phyloP scores from a whole-genome alignment of 2,329 filamentous ascomycete species.

The Plenodomus biglobosus region DNA sequence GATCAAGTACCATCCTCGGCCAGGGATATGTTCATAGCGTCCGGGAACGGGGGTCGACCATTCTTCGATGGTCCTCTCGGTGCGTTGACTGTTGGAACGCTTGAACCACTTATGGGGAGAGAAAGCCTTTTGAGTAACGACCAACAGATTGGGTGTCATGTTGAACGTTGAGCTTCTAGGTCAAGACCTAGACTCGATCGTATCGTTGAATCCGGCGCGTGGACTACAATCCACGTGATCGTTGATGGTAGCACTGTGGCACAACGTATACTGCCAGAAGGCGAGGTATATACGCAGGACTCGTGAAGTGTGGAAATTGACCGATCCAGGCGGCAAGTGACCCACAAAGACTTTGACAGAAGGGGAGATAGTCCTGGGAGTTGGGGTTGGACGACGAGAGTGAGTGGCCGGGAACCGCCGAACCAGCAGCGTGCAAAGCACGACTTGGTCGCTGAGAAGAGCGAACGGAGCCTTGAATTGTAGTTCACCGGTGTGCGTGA shows the following conservation, averaged over 20 bases:
- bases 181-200: background rate
- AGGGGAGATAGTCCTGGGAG: background rate
- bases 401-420: slow-evolving; percentile 25
- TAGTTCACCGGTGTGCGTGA: slow-evolving; percentile 15
- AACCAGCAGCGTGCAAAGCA: slow-evolving; percentile 34
- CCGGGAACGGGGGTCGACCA: slow-evolving; percentile 53
- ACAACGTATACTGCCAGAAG: background rate
- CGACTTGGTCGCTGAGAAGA: slow-evolving; percentile 25
- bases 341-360: slow-evolving; percentile 2
- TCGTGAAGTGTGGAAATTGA: background rate
- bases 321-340: slow-evolving; percentile 1
- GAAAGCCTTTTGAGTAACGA: slow-evolving; percentile 53
- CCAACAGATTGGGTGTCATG: slow-evolving; percentile 56
- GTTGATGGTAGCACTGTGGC: background rate
- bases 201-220: background rate
- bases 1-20: slow-evolving; percentile 54
- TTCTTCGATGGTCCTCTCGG: slow-evolving; percentile 49
- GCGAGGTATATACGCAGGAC: background rate
- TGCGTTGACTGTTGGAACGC: slow-evolving; percentile 42
- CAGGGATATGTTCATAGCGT: slow-evolving; percentile 54
- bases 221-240: background rate
- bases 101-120: slow-evolving; percentile 55
- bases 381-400: slow-evolving; percentile 8
- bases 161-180: slow-evolving; percentile 5
- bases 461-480: slow-evolving; percentile 19